Base-by-base conservation (phyloP, 2,329 filamentous ascomycete species). In the Nigrospora osmanthi region DNA sequence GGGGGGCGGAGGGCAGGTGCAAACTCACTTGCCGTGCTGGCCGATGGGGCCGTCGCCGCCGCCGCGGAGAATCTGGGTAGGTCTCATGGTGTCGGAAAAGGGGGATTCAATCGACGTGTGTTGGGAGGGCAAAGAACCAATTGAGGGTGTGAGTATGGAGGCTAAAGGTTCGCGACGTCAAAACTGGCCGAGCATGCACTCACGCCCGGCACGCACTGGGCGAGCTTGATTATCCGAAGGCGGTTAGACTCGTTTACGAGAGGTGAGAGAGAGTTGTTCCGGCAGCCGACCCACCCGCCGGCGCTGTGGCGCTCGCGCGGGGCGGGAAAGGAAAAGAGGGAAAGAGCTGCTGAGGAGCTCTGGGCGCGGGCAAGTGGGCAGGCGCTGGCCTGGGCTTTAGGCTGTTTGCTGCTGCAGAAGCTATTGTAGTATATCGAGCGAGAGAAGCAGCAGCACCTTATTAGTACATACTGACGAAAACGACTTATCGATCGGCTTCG, bases 11-110 rank as follows among this genome's bases (percentile, higher is more conserved):
- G 12, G 19, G 30, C 14, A 6, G 19, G 40, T 11, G 10, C 16
- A 36, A 36, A 67, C 71, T 66, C 55, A 75, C 71, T 68, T 64
- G 61, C 59, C 58, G 55, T 69, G 57, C 53, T 62, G 66, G 58
- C 71, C 71, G 49, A 72, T 45, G 30, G 67, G 68, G 54, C 52
- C 54, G 43, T 61, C 60, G 52, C 62, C 69, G 51, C 68, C 68
- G 50, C 59, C 58, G 48, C 58, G 57, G 48, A 72, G 63, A 50
- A 55, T 58, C 59, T 71, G 69, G 57, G 70, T 68, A 55, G 71
- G 70, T 54, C 64, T 66, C 71, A 75, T 75, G 37, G 50, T 71
- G 62, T 49, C 45, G 49, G 15, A 7, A 23, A 42, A 51, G 40
- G 32, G 38, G 45, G n/a, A n/a, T n/a, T 55, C 54, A 54, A 59